Base-by-base conservation (phyloP, 352 stramenopile genomes). In the Phytopythium mirpurense region DNA sequence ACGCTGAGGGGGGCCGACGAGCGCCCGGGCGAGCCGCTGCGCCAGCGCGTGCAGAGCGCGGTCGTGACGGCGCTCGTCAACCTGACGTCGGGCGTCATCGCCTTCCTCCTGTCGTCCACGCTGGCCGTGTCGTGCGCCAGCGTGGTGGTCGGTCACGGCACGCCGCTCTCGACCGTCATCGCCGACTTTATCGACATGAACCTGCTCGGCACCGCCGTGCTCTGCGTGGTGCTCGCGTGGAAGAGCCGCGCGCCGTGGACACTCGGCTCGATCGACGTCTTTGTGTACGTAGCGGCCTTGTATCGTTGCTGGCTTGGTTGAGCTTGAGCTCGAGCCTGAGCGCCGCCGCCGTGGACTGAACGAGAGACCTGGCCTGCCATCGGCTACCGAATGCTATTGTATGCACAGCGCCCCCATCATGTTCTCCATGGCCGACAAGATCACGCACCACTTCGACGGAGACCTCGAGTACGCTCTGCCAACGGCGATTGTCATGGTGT, bases 151-250 rank as follows among this genome's bases (percentile, higher is more conserved):
- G 83, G 83, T 6, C 78, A 88, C 35, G 74, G 61, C 10, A 84
- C 75, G 31, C 78, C 77, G 18, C 59, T 93, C 5, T 49, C 72
- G 12, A 60, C 64, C 1, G 77, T 86, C 51, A 80, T 90, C 44
- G 79, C 83, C 4, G 74, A 84, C 27, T 88, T 88, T 31, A 93
- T 93, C 42, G 83, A 93, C 68, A 90, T 90, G 65, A 89, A 93
- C 56, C 63, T 93, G 40, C 51, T 93, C 9, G 80, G 83, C 10
- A 90, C 83, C 0, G 79, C 78, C 0, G 48, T 89, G 23, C 60
- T 93, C 23, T 88, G 64, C n/a, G 59, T 88, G 31, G 68, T 88
- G 26, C 62, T 93, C 34, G 77, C 78, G 0, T 93, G 82, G 82
- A 67, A 88, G 59, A 93, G 82, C 48, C 57, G 62, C 7, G 82